These are phyloP conservation scores for Knoxia roxburghii DNA, from an alignment of 257 asterid genomes.

Conservation along the genomic window DNA sequence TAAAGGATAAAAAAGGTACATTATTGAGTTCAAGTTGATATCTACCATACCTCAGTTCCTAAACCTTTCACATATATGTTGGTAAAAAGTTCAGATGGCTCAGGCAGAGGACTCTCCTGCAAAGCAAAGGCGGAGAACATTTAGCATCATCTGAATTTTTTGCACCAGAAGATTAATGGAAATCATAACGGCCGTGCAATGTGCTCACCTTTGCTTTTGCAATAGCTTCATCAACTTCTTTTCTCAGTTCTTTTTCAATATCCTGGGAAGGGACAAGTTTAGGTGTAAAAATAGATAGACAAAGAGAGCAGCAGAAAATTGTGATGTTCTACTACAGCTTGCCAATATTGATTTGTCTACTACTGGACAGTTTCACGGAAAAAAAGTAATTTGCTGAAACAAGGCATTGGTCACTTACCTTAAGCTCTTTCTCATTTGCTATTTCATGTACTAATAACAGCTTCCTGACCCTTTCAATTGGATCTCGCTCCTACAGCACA, in stretches of 20 bases:
- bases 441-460: slow-evolving; percentile 68
- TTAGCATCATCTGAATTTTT: not conserved
- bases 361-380: not conserved
- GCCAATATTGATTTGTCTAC: not conserved
- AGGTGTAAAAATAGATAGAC: not conserved
- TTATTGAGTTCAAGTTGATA: not conserved
- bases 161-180: not conserved
- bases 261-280: slow-evolving; percentile 40
- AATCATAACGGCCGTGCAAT: too few relatives aligned
- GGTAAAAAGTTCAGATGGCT: slow-evolving; percentile 87
- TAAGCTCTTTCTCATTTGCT: slow-evolving; percentile 81
- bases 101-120: slow-evolving; percentile 93
- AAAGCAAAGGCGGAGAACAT: slow-evolving; percentile 21
- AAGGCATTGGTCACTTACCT: slow-evolving; percentile 36
- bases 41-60: slow-evolving; percentile 70
- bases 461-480: slow-evolving; percentile 85
- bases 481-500: slow-evolving; percentile 82
- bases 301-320: not conserved
- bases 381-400: not conserved
- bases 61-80: slow-evolving; percentile 74
- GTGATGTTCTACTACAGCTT: not conserved
- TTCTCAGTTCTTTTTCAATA: slow-evolving; percentile 74
- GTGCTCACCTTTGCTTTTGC: slow-evolving; percentile 99
- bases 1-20: not conserved
- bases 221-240: slow-evolving; percentile 91